Evolutionary conservation across 176 grass and related monocot genomes (phyloP), one percentile per base, ranked within the genome.

Genomic region (Rhynchospora breviuscula): DNA sequence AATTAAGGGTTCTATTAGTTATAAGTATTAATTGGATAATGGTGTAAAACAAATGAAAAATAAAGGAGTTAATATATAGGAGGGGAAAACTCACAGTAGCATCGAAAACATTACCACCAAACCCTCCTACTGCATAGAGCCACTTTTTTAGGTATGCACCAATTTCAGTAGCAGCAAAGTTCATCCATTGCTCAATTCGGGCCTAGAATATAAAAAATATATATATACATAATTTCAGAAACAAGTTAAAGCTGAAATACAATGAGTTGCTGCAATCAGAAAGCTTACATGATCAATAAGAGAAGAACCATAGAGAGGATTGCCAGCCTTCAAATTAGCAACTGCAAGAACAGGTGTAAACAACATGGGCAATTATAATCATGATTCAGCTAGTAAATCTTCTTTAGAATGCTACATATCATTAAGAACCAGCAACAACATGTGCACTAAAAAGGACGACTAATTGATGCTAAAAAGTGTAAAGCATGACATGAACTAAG

Each of bases 231-330:
- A 18, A 29, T 29, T 29, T 43, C 86, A 84, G 58, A 67, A 59
- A 63, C 12, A 79, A 9, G 5, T 79, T 5, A 66, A 57, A n/a
- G n/a, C 14, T 58, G 0, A 43, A 57, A 75, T 84, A 29, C 26
- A 29, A 51, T 10, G 78, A 61, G 45, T 13, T 59, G 65, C 48
- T 67, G 26, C 14, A 25, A 65, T 58, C 6, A 86, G 3, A 74
- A 86, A 79, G 8, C 73, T 97, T 88, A 97, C 94, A 83, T 94
- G 89, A 89, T 97, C 94, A 64, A 91, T 86, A 17, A 92, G 82
- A 61, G 89, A 97, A 84, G 86, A 94, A 71, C 94, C 91, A 56
- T 86, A 92, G 26, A 97, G 90, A 66, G 88, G 84, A 53, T 80
- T 97, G 67, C 90, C 87, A 76, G 67, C 85, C 90, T 94, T 92